phyloP scores from a whole-genome alignment of 352 stramenopile genomes.

The Phytophthora hybrid region DNA sequence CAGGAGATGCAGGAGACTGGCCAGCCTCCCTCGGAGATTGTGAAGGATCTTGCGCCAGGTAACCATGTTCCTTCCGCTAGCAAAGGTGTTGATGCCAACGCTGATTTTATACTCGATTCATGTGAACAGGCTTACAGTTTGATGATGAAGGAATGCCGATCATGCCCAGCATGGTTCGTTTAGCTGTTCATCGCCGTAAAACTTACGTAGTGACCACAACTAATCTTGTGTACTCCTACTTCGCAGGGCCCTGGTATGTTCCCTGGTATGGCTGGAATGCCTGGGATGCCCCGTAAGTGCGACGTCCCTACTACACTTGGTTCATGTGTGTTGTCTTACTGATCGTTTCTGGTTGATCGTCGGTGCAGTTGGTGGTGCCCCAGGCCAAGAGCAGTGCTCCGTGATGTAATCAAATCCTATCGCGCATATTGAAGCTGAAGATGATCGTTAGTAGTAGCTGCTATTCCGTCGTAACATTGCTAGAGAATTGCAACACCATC shows the following conservation, averaged over 20 bases:
- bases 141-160: constrained; percentile 97
- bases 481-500: constrained; percentile 35
- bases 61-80: neutral
- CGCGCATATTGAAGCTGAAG: constrained; percentile 18
- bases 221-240: constrained; percentile 4
- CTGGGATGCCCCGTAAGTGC: constrained; percentile 77
- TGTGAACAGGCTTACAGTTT: constrained; percentile 89
- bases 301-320: constrained; percentile 1
- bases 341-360: constrained; percentile 14
- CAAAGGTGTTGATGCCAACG: too few relatives aligned
- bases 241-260: constrained; percentile 78
- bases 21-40: constrained; percentile 97
- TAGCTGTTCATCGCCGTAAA: neutral
- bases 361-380: constrained; percentile 52
- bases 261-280: constrained; percentile 85
- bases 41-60: constrained; percentile 98
- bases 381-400: constrained; percentile 77
- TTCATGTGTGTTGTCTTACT: constrained; percentile 3
- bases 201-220: constrained; percentile 1
- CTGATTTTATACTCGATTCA: neutral
- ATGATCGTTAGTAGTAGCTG: constrained; percentile 25
- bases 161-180: constrained; percentile 93
- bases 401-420: constrained; percentile 60
- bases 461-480: constrained; percentile 32
- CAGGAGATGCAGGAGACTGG: constrained; percentile 95